These are phyloP conservation scores for Pythium brachiatum DNA, from an alignment of 352 stramenopile species.

Conservation along the genomic window DNA sequence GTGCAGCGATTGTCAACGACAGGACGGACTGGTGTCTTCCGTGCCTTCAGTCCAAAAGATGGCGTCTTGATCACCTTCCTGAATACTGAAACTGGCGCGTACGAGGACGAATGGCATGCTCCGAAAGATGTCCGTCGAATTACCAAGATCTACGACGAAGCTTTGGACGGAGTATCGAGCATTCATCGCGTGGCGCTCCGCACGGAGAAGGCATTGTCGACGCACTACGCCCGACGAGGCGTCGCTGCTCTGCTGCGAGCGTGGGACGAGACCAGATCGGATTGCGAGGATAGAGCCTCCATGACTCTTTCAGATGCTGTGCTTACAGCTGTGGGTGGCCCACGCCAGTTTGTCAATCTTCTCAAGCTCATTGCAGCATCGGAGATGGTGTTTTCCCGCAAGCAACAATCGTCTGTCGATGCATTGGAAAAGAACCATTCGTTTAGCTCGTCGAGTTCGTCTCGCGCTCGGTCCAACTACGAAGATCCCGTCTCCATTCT, in stretches of 20 bases:
- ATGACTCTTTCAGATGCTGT: slow-evolving; percentile 31
- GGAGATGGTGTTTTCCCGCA: slow-evolving; percentile 59
- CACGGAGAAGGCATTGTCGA: slow-evolving; percentile 81
- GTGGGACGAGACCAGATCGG: slow-evolving; percentile 1
- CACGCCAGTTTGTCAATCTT: slow-evolving; percentile 73
- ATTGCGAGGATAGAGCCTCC: neutral
- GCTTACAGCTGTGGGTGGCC: slow-evolving; percentile 54
- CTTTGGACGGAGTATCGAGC: slow-evolving; percentile 55
- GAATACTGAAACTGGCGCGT: slow-evolving; percentile 83
- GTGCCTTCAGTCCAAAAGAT: slow-evolving; percentile 47
- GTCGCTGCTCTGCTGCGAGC: slow-evolving; percentile 36
- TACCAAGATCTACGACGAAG: slow-evolving; percentile 79
- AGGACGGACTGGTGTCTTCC: slow-evolving; percentile 68
- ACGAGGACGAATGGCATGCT: slow-evolving; percentile 80
- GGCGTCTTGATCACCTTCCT: slow-evolving; percentile 80
- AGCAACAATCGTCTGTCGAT: slow-evolving; percentile 3
- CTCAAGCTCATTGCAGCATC: slow-evolving; percentile 81
- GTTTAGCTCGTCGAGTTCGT: neutral
- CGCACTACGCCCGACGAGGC: slow-evolving; percentile 74
- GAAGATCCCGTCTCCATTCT: slow-evolving; percentile 46
- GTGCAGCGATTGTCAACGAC: slow-evolving; percentile 63
- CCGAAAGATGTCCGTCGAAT: slow-evolving; percentile 75
- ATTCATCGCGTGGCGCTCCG: slow-evolving; percentile 74
- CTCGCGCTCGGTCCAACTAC: neutral
- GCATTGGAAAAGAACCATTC: slow-evolving; percentile 2